phyloP scores from a whole-genome alignment of 164 flowering plant genomes.

The Amborella trichopoda region DNA sequence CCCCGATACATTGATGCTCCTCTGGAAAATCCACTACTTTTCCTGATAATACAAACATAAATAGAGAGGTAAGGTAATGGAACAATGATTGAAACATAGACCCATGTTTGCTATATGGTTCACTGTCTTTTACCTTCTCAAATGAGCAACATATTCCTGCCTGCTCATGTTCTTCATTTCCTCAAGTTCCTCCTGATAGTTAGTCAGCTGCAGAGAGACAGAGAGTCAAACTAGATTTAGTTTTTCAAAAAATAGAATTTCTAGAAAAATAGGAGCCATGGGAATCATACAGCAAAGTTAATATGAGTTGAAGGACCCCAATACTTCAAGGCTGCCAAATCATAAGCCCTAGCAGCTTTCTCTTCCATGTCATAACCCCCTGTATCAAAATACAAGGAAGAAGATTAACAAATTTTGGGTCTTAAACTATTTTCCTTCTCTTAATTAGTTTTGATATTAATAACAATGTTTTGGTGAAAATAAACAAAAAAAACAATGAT shows the following conservation, averaged over 20 bases:
- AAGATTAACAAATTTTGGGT: background rate
- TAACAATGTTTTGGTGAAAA: slow-evolving; percentile 1
- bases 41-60: slow-evolving; percentile 31
- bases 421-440: background rate
- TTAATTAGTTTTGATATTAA: no score
- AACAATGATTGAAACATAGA: background rate
- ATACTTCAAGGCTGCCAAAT: slow-evolving; percentile 84
- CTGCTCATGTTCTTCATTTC: slow-evolving; percentile 92
- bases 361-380: slow-evolving; percentile 95
- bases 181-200: slow-evolving; percentile 54
- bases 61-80: background rate
- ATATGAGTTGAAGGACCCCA: slow-evolving; percentile 87
- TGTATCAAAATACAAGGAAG: slow-evolving; percentile 9
- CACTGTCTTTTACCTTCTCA: slow-evolving; percentile 44
- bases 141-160: slow-evolving; percentile 79
- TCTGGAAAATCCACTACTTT: slow-evolving; percentile 87
- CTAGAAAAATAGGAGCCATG: background rate
- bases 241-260: background rate
- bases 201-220: slow-evolving; percentile 44
- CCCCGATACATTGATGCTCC: slow-evolving; percentile 95
- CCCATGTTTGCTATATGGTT: background rate
- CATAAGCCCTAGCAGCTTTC: slow-evolving; percentile 90
- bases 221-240: background rate
- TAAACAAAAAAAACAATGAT: background rate
- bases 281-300: slow-evolving; percentile 50